Evolutionary conservation across 73 alveolate genomes (phyloP).

Genomic region (Paramecium sexaurelia): DNA sequence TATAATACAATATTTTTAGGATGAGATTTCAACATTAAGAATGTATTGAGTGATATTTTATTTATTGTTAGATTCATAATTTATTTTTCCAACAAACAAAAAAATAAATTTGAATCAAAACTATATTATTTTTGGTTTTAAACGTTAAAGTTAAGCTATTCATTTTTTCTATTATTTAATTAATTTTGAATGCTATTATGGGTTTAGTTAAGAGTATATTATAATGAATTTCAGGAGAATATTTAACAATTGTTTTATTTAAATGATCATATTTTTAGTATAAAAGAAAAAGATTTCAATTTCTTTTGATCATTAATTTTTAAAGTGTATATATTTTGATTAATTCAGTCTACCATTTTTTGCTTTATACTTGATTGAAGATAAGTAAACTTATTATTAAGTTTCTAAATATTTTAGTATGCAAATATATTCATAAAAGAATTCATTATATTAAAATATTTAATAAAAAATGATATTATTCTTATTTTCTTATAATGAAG

Average conservation of each 20-base stretch:
- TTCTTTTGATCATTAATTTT: no score
- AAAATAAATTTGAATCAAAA: no score
- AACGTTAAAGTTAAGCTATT: neutral
- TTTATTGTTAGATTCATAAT: neutral
- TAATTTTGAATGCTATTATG: neutral
- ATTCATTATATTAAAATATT: no score
- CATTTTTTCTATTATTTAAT: neutral
- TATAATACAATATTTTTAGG: neutral
- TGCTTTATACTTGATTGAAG: no score
- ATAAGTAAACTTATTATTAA: no score
- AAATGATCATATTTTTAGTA: no score
- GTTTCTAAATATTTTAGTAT: no score
- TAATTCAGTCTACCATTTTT: no score
- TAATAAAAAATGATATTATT: no score
- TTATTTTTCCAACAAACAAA: constrained; percentile 17
- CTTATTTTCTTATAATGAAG: neutral
- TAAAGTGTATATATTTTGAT: no score
- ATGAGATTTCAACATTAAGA: neutral
- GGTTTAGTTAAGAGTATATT: constrained; percentile 5
- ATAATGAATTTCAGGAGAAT: constrained; percentile 19
- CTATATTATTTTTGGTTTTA: neutral
- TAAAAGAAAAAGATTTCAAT: no score
- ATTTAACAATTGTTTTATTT: constrained; percentile 26
- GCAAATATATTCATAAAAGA: no score
- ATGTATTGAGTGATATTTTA: neutral